Evolutionary conservation across 2,329 filamentous ascomycete species (phyloP), one percentile per base, ranked within the genome.

Genomic region (Blastomyces parvus): DNA sequence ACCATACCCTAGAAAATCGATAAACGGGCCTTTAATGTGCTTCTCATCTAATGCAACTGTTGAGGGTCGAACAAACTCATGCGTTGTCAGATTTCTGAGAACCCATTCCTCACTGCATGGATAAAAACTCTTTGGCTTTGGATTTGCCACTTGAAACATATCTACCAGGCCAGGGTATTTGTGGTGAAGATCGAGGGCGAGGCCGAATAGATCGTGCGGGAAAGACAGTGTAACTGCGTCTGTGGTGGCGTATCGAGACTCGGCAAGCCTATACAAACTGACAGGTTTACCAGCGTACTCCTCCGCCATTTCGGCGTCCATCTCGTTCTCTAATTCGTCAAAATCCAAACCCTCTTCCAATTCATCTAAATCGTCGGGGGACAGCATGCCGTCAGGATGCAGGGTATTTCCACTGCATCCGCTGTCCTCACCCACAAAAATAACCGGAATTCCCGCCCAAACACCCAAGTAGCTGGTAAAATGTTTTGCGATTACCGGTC

Each of bases 1-100:
- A 0, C 70, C 68, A 56, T 73, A 74, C 9, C 71, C 70, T 19
- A 74, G 38, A 22, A 65, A 62, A 1, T 64, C 44, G 33, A 74
- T 74, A 42, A 69, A 60, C 14, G 74, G 72, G 9, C 72, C 72
- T 25, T 66, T 62, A 40, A 74, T 69, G 55, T 67, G 69, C 59
- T 70, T 65, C 36, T 67, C 60, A 27, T 69, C 66, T 3, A 73
- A 59, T 7, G 69, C 72, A 52, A 74, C 68, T 2, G 66, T 68
- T 59, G 71, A 68, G 9, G 70, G 60, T 55, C 69, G 69, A 46
- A 75, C 70, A 30, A 71, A 74, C 53, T 74, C 67, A 42, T 70
- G 70, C 5, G 67, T 73, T 1, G 72, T 73, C 55, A 74, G 33
- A 63, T 75, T 74, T 44, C 74, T 69, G 33, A 75, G 66, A 60